Evolutionary conservation across 163 green algal genomes (phyloP).

Genomic region (Volvox carteri): DNA sequence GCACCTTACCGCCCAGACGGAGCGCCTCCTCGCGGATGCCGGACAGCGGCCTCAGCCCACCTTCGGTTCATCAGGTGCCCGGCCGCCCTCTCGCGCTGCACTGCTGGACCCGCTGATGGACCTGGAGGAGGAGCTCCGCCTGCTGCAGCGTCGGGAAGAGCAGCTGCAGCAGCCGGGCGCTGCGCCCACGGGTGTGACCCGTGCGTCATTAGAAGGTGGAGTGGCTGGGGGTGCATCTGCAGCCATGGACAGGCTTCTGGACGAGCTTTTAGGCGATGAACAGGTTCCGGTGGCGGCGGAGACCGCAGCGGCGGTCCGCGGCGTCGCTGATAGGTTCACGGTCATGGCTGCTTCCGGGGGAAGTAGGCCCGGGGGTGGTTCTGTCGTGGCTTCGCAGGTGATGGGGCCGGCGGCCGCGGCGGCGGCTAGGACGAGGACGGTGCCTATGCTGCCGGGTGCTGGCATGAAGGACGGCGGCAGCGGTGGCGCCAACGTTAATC

Average conservation of each 20-base stretch:
- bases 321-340: neutral
- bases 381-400: too few species aligned
- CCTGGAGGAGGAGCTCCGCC: neutral
- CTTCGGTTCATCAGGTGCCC: neutral
- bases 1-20: conserved; percentile 3
- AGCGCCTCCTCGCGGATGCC: neutral
- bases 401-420: neutral
- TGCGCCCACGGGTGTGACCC: neutral
- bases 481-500: neutral
- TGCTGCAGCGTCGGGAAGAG: neutral
- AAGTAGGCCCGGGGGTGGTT: neutral
- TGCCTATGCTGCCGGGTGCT: neutral
- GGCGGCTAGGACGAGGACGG: neutral
- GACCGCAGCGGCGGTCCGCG: neutral
- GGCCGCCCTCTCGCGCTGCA: conserved; percentile 4
- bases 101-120: conserved; percentile 21
- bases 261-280: conserved; percentile 18
- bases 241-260: neutral
- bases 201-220: too few species aligned
- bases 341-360: too few species aligned
- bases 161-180: neutral
- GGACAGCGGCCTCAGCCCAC: neutral
- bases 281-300: neutral
- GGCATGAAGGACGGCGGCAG: neutral
- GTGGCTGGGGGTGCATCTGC: neutral